These are phyloP conservation scores for Mortierella sp. DNA, from an alignment of 371 early-diverging fungal species.

Conservation along the genomic window DNA sequence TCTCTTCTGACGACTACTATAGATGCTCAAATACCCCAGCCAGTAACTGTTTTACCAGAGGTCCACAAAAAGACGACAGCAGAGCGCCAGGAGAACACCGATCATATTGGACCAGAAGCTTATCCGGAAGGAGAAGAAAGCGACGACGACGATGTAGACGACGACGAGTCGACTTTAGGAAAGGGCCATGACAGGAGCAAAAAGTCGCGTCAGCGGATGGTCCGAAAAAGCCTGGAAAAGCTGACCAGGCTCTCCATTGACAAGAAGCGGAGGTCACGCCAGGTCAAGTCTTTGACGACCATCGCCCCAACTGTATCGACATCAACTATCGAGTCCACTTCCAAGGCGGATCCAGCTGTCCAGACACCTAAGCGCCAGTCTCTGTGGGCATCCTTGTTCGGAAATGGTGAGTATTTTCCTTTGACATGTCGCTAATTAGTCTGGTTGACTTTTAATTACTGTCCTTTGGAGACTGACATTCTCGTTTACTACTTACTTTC, in stretches of 20 bases:
- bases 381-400: conserved; percentile 49
- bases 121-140: conserved; percentile 18
- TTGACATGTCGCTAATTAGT: neutral
- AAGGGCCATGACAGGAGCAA: conserved; percentile 22
- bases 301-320: conserved; percentile 13
- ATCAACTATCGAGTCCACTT: neutral
- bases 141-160: conserved; percentile 28
- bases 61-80: neutral
- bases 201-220: conserved; percentile 20
- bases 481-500: neutral
- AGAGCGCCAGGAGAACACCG: neutral
- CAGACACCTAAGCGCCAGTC: conserved; percentile 41
- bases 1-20: neutral
- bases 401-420: conserved; percentile 26
- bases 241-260: conserved; percentile 36
- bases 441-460: neutral
- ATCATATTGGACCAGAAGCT: neutral
- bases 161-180: conserved; percentile 8
- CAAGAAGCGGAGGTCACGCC: conserved; percentile 37
- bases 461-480: neutral
- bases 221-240: conserved; percentile 46
- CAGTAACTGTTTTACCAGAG: conserved; percentile 1
- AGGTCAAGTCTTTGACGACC: conserved; percentile 32
- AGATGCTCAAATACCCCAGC: neutral
- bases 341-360: neutral